Evolutionary conservation across 129 eudicot species (phyloP).

Genomic region (Smallanthus sonchifolius): DNA sequence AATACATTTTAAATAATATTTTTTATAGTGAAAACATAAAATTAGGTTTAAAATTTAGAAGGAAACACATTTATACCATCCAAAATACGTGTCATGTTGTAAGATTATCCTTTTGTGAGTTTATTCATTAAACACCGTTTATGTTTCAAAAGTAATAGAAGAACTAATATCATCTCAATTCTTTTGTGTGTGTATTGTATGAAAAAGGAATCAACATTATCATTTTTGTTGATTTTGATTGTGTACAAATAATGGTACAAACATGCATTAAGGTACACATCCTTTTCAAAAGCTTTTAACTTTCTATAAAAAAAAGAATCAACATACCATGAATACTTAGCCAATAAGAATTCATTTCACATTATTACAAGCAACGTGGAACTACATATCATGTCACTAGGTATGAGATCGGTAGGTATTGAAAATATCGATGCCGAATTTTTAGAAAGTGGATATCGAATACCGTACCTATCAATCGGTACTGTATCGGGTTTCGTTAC

Average conservation of each 20-base stretch:
- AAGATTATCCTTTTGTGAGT: neutral
- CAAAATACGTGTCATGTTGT: neutral
- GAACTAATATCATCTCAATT: neutral
- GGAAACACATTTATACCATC: neutral
- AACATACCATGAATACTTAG: constrained; percentile 18
- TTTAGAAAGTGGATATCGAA: no score
- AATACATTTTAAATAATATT: neutral
- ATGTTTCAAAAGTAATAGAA: neutral
- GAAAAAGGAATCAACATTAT: neutral
- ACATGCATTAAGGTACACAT: constrained; percentile 7
- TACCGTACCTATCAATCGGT: no score
- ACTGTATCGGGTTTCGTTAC: no score
- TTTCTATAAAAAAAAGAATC: constrained; percentile 10
- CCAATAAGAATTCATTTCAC: neutral
- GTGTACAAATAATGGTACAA: neutral
- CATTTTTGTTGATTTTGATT: neutral
- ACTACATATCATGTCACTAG: no score
- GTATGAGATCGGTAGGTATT: no score
- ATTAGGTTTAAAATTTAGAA: neutral
- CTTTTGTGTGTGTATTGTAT: neutral
- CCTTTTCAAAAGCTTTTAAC: constrained; percentile 19
- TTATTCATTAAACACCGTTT: neutral
- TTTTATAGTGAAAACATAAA: neutral
- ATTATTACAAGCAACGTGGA: no score
- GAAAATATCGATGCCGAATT: no score